These are phyloP conservation scores for Phyllosticta ampelicida DNA, from an alignment of 2,329 filamentous ascomycete genomes.

Conservation along the genomic window DNA sequence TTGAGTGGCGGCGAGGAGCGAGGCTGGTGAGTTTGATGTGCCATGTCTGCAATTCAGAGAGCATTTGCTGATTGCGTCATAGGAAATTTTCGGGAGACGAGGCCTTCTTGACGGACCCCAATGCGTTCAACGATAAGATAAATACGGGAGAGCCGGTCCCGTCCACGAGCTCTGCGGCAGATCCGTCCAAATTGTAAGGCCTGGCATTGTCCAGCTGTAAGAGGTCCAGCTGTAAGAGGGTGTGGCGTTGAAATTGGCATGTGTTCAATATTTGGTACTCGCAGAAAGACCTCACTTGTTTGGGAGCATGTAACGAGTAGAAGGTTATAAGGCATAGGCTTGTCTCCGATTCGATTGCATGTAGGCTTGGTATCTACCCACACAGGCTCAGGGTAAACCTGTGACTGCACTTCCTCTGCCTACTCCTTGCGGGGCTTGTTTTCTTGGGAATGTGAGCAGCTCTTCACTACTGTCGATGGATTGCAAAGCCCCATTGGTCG, in stretches of 20 bases:
- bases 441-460: background rate
- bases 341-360: background rate
- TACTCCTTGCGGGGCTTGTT: background rate
- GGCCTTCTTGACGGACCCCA: constrained; percentile 37
- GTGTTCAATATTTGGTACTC: background rate
- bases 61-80: background rate
- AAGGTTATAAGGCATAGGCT: background rate
- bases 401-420: background rate
- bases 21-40: constrained; percentile 55
- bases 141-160: constrained; percentile 10
- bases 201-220: background rate
- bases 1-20: constrained; percentile 70
- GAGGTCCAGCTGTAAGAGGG: too few relatives aligned
- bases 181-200: constrained; percentile 6
- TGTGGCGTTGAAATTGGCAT: background rate
- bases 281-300: background rate
- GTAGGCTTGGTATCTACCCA: background rate
- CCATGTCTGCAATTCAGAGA: background rate
- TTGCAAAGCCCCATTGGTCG: constrained; percentile 6
- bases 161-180: constrained; percentile 3
- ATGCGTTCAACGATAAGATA: constrained; percentile 25
- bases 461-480: background rate
- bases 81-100: constrained; percentile 50
- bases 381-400: background rate
- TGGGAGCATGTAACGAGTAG: background rate